A percentile compares a stretch with the other conserved stretches of the same genome.
phyloP scores from a whole-genome alignment of 495 filamentous ascomycete species.

The Achaetomiella virescens region DNA sequence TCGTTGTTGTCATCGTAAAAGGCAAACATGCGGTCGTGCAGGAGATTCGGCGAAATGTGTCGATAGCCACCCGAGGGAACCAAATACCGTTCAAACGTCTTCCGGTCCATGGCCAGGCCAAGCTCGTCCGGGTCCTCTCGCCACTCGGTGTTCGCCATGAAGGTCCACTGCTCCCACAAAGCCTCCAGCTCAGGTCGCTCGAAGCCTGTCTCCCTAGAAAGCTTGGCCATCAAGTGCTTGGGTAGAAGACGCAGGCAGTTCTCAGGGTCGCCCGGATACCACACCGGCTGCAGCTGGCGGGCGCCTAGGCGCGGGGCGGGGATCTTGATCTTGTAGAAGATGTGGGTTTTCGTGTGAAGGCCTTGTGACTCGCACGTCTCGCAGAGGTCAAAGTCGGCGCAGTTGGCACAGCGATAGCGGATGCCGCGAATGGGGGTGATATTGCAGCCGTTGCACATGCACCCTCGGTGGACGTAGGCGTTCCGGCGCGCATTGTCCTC shows the following conservation, averaged over 20 bases:
- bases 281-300: conserved; percentile 65
- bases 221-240: conserved; percentile 53
- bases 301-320: conserved; percentile 43
- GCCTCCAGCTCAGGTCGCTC: conserved; percentile 82
- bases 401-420: conserved; percentile 87
- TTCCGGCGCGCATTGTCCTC: conserved; percentile 76
- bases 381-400: conserved; percentile 85
- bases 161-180: conserved; percentile 93
- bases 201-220: conserved; percentile 67
- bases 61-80: conserved; percentile 72
- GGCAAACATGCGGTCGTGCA: conserved; percentile 92
- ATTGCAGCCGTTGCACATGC: conserved; percentile 82
- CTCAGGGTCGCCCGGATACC: conserved; percentile 85
- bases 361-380: conserved; percentile 81
- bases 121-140: conserved; percentile 72
- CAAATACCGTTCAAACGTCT: conserved; percentile 85
- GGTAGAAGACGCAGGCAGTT: conserved; percentile 55
- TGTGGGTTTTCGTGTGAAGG: conserved; percentile 82
- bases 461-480: conserved; percentile 90
- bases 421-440: conserved; percentile 84
- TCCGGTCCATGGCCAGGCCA: conserved; percentile 76
- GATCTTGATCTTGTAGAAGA: conserved; percentile 79
- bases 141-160: conserved; percentile 81
- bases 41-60: conserved; percentile 73
- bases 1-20: conserved; percentile 92